Base-by-base conservation (phyloP, 768 basidiomycete species). In the Auricularia heimuer region DNA sequence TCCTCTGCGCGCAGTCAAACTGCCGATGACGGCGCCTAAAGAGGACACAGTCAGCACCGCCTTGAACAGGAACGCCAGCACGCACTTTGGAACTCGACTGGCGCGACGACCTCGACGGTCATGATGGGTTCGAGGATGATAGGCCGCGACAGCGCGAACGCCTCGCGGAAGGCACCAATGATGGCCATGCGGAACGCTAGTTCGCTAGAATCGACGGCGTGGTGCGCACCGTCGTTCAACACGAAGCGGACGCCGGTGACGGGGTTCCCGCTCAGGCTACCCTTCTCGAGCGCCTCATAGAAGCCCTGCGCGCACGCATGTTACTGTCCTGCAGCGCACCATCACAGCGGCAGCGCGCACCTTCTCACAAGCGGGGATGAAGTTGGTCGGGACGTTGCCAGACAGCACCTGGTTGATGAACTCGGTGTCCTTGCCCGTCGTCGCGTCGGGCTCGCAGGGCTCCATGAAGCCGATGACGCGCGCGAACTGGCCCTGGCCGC, bases 51-150 rank as follows among this genome's bases (percentile, higher is more conserved):
- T 68, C 24, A 63, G 62, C 64, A 44, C 63, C 42, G 8, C 29
- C 21, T 35, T 8, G 24, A 66, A 16, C 34, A 61, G n/a, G 47
- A 24, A 11, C 63, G 34, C 4, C 47, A 34, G 6, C 14, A 78
- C 80, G 62, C 73, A 82, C 90, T 89, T 75, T 99, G 97, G 83
- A 98, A 99, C 73, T 99, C 97, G 12, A 85, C 81, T 2, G 97
- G 97, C 0, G 96, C 95, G 45, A 98, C 88, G 34, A 98, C 92
- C 71, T 99, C 96, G 44, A 99, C 96, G 16, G 85, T 91, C 96
- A 99, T 99, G 77, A 98, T 89, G n/a, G 96, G 96, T 73, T 99
- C 96, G 47, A 99, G 78, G 64, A 99, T 88, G 63, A 92, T 87
- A 0, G 92, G 87, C 62, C 79, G 80, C 56, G 92, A 87, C 68